These are phyloP conservation scores for Rhodotorula mucilaginosa DNA, from an alignment of 1,284 basidiomycete species.

Conservation along the genomic window DNA sequence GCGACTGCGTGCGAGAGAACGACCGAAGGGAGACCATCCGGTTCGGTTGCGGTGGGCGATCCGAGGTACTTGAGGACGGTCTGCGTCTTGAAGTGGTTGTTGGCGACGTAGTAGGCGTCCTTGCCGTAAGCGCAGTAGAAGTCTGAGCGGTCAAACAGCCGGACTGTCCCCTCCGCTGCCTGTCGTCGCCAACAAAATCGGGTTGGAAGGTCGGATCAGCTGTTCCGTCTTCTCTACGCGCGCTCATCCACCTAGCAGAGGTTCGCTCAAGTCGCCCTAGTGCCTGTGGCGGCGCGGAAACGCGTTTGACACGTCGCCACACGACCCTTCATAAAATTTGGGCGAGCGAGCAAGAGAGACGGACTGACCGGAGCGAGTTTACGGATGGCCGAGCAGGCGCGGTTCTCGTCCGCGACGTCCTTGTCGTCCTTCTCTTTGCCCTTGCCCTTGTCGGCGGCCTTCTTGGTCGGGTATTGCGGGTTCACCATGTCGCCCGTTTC, in stretches of 20 bases:
- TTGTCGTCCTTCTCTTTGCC: conserved; percentile 10
- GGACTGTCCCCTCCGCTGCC: conserved; percentile 59
- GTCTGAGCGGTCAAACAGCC: conserved; percentile 79
- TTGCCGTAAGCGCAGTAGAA: conserved; percentile 86
- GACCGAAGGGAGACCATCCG: conserved; percentile 66
- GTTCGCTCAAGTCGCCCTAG: too few relatives aligned
- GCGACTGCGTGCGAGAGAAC: conserved; percentile 77
- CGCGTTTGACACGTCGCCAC: conserved; percentile 14
- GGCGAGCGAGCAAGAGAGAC: too few relatives aligned
- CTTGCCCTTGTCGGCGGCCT: conserved; percentile 20
- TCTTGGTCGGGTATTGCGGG: conserved; percentile 1
- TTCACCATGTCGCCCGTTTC: neutral
- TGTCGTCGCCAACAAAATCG: conserved; percentile 44
- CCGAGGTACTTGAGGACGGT: conserved; percentile 82
- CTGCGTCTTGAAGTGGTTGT: conserved; percentile 68
- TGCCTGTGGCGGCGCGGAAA: neutral
- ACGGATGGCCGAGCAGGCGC: conserved; percentile 22
- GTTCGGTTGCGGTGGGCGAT: conserved; percentile 26
- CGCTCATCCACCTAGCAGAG: too few relatives aligned
- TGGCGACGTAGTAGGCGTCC: conserved; percentile 84
- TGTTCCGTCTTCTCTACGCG: too few relatives aligned
- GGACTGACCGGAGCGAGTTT: conserved; percentile 27
- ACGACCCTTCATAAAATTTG: neutral
- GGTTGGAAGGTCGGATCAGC: neutral
- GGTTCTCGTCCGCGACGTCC: conserved; percentile 13